Conservation (phyloP, 169 alveolate genomes). For the Haemoproteus tartakovskyi region DNA sequence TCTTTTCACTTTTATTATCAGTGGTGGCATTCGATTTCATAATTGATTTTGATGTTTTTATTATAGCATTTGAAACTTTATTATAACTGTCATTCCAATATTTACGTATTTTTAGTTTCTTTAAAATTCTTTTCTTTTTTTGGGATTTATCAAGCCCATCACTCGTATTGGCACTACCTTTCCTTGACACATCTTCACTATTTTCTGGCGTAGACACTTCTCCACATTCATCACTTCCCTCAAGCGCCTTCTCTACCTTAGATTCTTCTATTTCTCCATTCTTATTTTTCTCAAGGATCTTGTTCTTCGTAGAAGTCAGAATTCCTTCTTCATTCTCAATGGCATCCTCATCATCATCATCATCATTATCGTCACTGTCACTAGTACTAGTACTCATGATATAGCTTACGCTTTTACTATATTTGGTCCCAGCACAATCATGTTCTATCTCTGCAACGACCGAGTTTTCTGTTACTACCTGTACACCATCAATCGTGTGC, state of each 20-base stretch:
- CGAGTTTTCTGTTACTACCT: no score
- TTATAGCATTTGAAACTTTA: constrained; percentile 25
- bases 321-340: not conserved
- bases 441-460: not conserved
- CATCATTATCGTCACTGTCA: not conserved
- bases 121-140: constrained; percentile 4
- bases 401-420: not conserved
- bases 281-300: not conserved
- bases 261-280: not conserved
- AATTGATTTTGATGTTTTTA: constrained; percentile 12
- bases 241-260: no score
- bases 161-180: not conserved
- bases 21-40: not conserved
- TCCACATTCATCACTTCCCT: not conserved
- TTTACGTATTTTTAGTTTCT: constrained; percentile 4
- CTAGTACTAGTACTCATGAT: not conserved
- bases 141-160: not conserved
- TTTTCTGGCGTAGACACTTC: not conserved
- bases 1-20: not conserved
- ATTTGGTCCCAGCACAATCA: not conserved
- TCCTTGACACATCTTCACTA: not conserved
- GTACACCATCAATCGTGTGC: no score
- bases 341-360: not conserved
- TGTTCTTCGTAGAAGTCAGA: no score
- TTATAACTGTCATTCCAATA: constrained; percentile 21